phyloP scores from a whole-genome alignment of 2,329 filamentous ascomycete species.

The Penicillium corylophilum region DNA sequence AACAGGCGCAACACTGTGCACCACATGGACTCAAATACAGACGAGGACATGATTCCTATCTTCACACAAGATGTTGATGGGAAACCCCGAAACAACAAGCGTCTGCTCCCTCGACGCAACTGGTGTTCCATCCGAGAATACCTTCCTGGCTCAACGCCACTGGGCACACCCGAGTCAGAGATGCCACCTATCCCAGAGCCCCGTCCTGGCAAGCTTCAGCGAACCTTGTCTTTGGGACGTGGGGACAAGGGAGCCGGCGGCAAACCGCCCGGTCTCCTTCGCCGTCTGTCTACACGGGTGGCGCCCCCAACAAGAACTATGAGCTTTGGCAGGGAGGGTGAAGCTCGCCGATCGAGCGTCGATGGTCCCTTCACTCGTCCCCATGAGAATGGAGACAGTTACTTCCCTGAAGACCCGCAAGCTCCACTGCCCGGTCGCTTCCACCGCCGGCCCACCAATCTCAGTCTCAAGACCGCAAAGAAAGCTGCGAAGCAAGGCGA shows the following conservation, averaged over 20 bases:
- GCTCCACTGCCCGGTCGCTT: constrained; percentile 49
- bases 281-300: constrained; percentile 47
- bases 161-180: constrained; percentile 59
- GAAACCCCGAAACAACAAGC: constrained; percentile 86
- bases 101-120: constrained; percentile 83
- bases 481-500: constrained; percentile 55
- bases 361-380: constrained; percentile 31
- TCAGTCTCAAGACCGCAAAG: constrained; percentile 62
- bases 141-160: constrained; percentile 72
- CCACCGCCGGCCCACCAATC: constrained; percentile 68
- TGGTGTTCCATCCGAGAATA: constrained; percentile 94
- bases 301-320: constrained; percentile 39
- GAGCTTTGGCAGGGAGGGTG: constrained; percentile 33
- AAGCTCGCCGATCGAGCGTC: constrained; percentile 35
- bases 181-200: constrained; percentile 31
- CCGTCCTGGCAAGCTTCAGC: constrained; percentile 46
- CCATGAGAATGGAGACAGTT: constrained; percentile 32
- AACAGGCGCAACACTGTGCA: constrained; percentile 85
- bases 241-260: constrained; percentile 49
- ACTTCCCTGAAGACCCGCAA: constrained; percentile 28
- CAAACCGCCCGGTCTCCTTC: constrained; percentile 38
- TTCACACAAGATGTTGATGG: constrained; percentile 88
- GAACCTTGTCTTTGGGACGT: constrained; percentile 62
- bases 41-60: constrained; percentile 94
- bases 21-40: constrained; percentile 68